A percentile compares a stretch with the other conserved stretches of the same genome.
Conservation (phyloP, 805 yeast genomes). For the Ogataea henricii region DNA sequence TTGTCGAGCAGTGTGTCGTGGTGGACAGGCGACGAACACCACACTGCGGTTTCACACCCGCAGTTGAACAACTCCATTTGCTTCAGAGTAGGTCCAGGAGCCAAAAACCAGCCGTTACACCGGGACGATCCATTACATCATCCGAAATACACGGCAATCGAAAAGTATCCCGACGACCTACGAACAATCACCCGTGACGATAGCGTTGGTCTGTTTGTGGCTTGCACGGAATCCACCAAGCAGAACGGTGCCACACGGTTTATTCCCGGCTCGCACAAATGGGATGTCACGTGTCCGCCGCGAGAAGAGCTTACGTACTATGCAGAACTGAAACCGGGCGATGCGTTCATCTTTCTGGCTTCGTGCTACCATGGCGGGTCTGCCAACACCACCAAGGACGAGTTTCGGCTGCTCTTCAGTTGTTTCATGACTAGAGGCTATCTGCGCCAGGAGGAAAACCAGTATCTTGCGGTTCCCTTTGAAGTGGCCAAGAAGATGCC, state of each 20-base stretch:
- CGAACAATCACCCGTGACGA: constrained; percentile 24
- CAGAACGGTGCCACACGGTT: constrained; percentile 36
- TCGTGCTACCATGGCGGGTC: constrained; percentile 36
- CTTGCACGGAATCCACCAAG: constrained; percentile 23
- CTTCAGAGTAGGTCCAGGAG: constrained; percentile 32
- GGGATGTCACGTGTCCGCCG: constrained; percentile 33
- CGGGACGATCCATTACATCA: constrained; percentile 31
- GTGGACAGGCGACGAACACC: constrained; percentile 26
- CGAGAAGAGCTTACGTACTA: constrained; percentile 25
- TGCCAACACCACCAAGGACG: constrained; percentile 30
- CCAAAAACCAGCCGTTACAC: constrained; percentile 27
- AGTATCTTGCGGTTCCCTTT: constrained; percentile 25
- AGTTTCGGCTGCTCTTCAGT: constrained; percentile 28
- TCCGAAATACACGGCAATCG: constrained; percentile 19
- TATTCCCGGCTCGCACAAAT: constrained; percentile 38
- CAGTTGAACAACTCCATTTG: constrained; percentile 25
- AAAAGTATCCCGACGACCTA: constrained; percentile 18
- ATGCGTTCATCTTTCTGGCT: constrained; percentile 34
- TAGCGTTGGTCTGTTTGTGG: constrained; percentile 26
- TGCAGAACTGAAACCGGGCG: constrained; percentile 35
- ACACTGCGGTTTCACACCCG: constrained; percentile 26
- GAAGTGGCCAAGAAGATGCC: constrained; percentile 26
- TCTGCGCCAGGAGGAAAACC: constrained; percentile 36
- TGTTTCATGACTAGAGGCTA: constrained; percentile 34
- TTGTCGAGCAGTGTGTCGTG: constrained; percentile 23